Conservation (phyloP, 2,329 filamentous ascomycete species). For the Zarea fungicola region DNA sequence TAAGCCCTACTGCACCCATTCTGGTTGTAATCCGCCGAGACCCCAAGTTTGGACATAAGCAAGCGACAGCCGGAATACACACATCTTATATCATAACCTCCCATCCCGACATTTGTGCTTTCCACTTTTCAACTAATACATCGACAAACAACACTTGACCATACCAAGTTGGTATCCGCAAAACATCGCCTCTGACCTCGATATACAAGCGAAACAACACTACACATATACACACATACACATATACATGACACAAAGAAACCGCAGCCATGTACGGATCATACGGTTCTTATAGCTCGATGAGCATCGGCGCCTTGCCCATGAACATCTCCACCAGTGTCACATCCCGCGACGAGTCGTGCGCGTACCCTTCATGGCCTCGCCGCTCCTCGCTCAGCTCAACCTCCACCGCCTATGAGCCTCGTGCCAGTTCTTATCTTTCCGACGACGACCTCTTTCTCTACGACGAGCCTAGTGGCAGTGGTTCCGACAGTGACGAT, state of each 20-base stretch:
- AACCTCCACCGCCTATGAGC: slow-evolving; percentile 32
- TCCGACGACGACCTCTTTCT: slow-evolving; percentile 61
- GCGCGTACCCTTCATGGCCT: slow-evolving; percentile 57
- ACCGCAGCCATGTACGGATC: slow-evolving; percentile 42
- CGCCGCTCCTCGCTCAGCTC: slow-evolving; percentile 47
- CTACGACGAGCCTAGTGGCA: slow-evolving; percentile 37
- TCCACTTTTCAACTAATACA: not conserved
- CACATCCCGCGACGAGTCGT: slow-evolving; percentile 39
- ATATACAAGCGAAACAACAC: not conserved
- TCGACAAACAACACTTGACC: not conserved
- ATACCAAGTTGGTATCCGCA: not conserved
- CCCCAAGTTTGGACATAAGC: slow-evolving; percentile 5
- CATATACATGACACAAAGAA: slow-evolving; percentile 17
- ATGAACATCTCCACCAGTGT: slow-evolving; percentile 40
- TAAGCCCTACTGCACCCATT: slow-evolving; percentile 9
- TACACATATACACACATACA: slow-evolving; percentile 14
- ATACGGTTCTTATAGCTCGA: slow-evolving; percentile 46
- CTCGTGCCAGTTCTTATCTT: slow-evolving; percentile 49
- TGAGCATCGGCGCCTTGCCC: slow-evolving; percentile 37
- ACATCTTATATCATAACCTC: slow-evolving; percentile 5
- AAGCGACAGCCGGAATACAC: slow-evolving; percentile 6
- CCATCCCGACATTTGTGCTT: not conserved
- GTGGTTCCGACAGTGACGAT: slow-evolving; percentile 44
- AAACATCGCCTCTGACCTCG: no score
- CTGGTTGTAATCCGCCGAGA: not conserved